A percentile compares a stretch with the other conserved stretches of the same genome.
These are phyloP conservation scores for Thalassiosira exigua DNA, from an alignment of 352 stramenopile genomes.

Conservation along the genomic window DNA sequence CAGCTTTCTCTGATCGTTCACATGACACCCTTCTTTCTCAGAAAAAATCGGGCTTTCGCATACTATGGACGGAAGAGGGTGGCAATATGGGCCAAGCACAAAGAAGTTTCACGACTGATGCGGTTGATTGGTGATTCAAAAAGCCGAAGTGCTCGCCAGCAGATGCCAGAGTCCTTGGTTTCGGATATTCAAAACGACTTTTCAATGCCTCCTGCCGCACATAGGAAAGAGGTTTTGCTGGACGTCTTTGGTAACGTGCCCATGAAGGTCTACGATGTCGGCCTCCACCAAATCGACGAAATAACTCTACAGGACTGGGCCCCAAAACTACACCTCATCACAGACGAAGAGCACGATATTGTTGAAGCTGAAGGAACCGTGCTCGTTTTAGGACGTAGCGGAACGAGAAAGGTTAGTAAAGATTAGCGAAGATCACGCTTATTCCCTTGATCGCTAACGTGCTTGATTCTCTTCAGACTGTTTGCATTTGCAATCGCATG, in stretches of 20 bases:
- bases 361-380: slow-evolving; percentile 72
- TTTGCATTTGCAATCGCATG: slow-evolving; percentile 73
- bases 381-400: slow-evolving; percentile 57
- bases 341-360: slow-evolving; percentile 61
- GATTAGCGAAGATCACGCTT: no score
- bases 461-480: slow-evolving; percentile 31
- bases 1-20: background rate
- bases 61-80: slow-evolving; percentile 49
- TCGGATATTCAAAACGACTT: slow-evolving; percentile 3
- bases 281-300: slow-evolving; percentile 42
- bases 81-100: slow-evolving; percentile 45
- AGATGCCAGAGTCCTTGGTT: slow-evolving; percentile 25
- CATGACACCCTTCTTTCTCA: slow-evolving; percentile 4
- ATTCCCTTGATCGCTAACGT: background rate
- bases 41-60: slow-evolving; percentile 39
- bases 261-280: slow-evolving; percentile 69
- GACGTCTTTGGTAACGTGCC: slow-evolving; percentile 65
- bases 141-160: slow-evolving; percentile 54
- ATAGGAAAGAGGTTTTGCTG: slow-evolving; percentile 42
- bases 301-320: slow-evolving; percentile 55
- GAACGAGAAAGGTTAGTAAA: slow-evolving; percentile 68
- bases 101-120: slow-evolving; percentile 60
- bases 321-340: slow-evolving; percentile 65
- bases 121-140: slow-evolving; percentile 71
- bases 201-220: background rate